A percentile compares a stretch with the other conserved stretches of the same genome.
Conservation (phyloP, 345 rosid species). For the Aquilaria yunnanensis region DNA sequence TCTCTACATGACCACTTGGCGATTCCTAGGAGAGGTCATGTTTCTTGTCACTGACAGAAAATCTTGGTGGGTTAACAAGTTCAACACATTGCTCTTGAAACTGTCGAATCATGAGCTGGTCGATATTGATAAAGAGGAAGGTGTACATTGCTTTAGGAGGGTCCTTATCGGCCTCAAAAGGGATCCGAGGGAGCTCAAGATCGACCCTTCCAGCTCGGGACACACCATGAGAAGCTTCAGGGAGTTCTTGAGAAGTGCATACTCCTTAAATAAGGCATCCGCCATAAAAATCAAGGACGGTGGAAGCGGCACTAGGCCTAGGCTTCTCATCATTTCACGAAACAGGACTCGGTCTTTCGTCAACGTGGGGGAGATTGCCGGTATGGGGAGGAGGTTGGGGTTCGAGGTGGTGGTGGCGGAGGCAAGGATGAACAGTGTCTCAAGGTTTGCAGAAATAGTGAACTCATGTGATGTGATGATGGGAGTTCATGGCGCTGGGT, state of each 20-base stretch:
- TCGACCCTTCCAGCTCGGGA: slow-evolving; percentile 22
- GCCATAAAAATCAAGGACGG: slow-evolving; percentile 19
- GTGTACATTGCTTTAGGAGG: slow-evolving; percentile 45
- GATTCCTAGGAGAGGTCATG: slow-evolving; percentile 46
- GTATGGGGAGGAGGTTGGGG: slow-evolving; percentile 38
- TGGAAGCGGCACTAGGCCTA: slow-evolving; percentile 26
- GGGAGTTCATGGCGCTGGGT: slow-evolving; percentile 91
- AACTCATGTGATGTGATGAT: slow-evolving; percentile 77
- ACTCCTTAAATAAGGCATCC: slow-evolving; percentile 24
- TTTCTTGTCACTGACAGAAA: slow-evolving; percentile 48
- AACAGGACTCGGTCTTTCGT: slow-evolving; percentile 46
- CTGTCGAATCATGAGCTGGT: slow-evolving; percentile 49
- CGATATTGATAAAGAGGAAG: slow-evolving; percentile 41
- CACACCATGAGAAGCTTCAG: slow-evolving; percentile 48
- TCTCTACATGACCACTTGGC: slow-evolving; percentile 42
- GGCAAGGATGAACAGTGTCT: slow-evolving; percentile 28
- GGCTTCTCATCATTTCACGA: slow-evolving; percentile 53
- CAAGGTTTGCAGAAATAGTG: slow-evolving; percentile 36
- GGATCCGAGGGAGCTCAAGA: slow-evolving; percentile 36
- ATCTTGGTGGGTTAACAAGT: slow-evolving; percentile 49
- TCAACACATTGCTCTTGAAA: slow-evolving; percentile 26
- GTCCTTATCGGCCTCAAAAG: slow-evolving; percentile 55
- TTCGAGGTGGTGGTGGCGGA: slow-evolving; percentile 47
- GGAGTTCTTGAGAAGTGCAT: slow-evolving; percentile 39
- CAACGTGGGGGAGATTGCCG: slow-evolving; percentile 36